A percentile compares a stretch with the other conserved stretches of the same genome.
These are phyloP conservation scores for Thinopyrum obtusiflorum DNA, from an alignment of 202 grass and related monocot genomes.

Conservation along the genomic window DNA sequence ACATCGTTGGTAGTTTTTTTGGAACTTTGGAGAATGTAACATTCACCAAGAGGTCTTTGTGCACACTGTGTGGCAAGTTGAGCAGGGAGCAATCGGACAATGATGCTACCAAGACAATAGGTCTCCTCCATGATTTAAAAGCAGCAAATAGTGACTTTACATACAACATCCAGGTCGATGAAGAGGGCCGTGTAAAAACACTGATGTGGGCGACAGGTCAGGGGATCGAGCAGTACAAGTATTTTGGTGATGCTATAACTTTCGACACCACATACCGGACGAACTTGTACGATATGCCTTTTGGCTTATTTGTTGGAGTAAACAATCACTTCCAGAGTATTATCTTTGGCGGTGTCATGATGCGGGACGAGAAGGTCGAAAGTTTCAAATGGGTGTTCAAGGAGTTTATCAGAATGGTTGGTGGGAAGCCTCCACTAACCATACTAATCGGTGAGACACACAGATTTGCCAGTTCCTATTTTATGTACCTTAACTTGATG, in stretches of 20 bases:
- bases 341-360: background rate
- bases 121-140: background rate
- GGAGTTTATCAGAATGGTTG: background rate
- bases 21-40: background rate
- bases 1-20: background rate
- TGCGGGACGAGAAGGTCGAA: background rate
- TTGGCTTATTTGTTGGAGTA: no score
- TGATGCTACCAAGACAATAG: background rate
- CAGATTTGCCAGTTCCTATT: no score
- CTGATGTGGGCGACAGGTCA: no score
- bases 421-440: background rate
- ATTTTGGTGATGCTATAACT: no score
- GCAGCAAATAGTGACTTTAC: no score
- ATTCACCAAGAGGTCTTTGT: background rate
- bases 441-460: background rate
- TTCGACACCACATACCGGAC: no score
- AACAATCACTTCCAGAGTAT: background rate
- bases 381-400: background rate
- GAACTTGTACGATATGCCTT: no score
- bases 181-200: no score
- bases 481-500: no score
- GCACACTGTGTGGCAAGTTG: background rate
- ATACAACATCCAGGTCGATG: no score
- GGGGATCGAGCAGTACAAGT: no score
- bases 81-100: background rate